Percentiles rank a stretch among this genome's conserved stretches.
These are phyloP conservation scores for Chenopodium suecicum DNA, from an alignment of 148 eudicot genomes.

Conservation along the genomic window DNA sequence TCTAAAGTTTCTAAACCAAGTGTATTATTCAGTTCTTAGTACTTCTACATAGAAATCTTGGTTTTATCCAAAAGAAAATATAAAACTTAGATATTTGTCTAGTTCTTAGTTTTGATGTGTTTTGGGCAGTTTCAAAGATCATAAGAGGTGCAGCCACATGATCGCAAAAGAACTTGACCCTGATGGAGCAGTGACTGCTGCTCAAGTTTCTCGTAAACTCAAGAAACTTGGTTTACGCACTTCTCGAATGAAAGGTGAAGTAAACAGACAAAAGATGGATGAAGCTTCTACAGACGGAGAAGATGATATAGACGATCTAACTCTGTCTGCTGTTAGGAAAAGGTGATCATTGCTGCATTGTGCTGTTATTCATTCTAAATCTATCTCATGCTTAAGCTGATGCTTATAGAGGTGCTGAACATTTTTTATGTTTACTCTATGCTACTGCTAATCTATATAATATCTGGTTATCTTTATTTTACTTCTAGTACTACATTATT, in stretches of 20 bases:
- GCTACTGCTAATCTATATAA: background rate
- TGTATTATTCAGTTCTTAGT: background rate
- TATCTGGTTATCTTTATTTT: background rate
- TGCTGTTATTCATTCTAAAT: background rate
- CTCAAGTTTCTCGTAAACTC: constrained; percentile 80
- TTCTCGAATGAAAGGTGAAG: constrained; percentile 40
- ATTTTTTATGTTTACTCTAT: background rate
- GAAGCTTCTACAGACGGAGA: constrained; percentile 46
- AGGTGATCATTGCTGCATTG: constrained; percentile 44
- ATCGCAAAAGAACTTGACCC: constrained; percentile 79
- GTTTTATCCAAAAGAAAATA: background rate
- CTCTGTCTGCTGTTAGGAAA: constrained; percentile 51
- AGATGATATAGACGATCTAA: constrained; percentile 52
- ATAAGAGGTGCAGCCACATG: constrained; percentile 84
- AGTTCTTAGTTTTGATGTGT: constrained; percentile 10
- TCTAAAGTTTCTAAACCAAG: background rate
- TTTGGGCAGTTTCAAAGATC: constrained; percentile 76
- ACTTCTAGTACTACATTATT: background rate
- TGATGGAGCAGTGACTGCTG: constrained; percentile 63
- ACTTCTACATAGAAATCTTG: background rate
- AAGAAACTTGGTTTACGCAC: constrained; percentile 77
- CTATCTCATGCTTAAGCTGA: background rate
- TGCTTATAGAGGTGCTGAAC: background rate
- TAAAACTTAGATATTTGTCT: background rate
- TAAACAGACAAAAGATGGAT: constrained; percentile 40